Percentiles rank a stretch among this genome's conserved stretches.
Evolutionary conservation across 116 monocot species (phyloP).

Genomic region (Posidonia oceanica): DNA sequence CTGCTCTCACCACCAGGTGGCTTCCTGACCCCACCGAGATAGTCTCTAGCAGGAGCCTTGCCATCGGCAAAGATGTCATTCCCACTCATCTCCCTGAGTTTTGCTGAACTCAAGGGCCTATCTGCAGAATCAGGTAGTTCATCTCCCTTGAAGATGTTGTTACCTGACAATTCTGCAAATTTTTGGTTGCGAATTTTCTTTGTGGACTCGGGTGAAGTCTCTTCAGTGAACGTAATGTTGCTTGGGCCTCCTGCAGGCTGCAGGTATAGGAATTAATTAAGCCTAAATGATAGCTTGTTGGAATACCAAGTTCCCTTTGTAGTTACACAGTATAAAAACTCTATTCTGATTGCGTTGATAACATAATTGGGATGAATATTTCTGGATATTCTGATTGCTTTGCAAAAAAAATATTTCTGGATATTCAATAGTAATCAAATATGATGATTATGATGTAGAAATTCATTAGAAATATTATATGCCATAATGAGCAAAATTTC

Average conservation of each 20-base stretch:
- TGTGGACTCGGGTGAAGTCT: slow-evolving; percentile 26
- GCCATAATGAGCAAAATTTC: neutral
- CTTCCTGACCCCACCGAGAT: slow-evolving; percentile 20
- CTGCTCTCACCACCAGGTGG: slow-evolving; percentile 32
- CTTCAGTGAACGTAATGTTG: slow-evolving; percentile 29
- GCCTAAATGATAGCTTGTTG: too few species aligned
- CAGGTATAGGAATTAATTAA: neutral
- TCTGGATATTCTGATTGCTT: neutral
- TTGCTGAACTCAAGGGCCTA: slow-evolving; percentile 47
- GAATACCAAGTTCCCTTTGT: too few species aligned
- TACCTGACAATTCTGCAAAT: slow-evolving; percentile 52
- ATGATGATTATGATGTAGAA: neutral
- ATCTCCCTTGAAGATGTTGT: slow-evolving; percentile 57
- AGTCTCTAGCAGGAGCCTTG: slow-evolving; percentile 12
- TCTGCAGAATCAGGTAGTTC: slow-evolving; percentile 22
- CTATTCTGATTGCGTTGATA: neutral
- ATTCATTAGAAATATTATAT: too few species aligned
- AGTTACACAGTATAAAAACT: neutral
- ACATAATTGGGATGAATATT: neutral
- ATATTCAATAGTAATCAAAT: neutral
- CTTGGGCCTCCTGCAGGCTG: slow-evolving; percentile 47
- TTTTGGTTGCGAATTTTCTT: slow-evolving; percentile 63
- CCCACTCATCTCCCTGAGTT: slow-evolving; percentile 50
- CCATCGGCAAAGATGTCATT: slow-evolving; percentile 28
- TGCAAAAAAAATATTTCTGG: neutral